These are phyloP conservation scores for Botrytis elliptica DNA, from an alignment of 2,329 filamentous ascomycete genomes.

Conservation along the genomic window DNA sequence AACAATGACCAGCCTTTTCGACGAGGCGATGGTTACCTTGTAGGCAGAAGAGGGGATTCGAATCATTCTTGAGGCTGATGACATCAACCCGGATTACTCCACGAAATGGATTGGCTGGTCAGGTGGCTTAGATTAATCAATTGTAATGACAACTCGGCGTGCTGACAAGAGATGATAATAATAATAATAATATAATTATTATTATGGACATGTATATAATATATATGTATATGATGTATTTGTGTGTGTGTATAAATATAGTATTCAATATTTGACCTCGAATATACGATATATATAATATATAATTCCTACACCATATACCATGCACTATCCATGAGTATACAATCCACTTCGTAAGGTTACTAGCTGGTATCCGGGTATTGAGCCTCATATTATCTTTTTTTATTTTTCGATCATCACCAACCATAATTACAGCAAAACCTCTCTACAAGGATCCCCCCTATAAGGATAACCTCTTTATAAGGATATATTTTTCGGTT, in stretches of 20 bases:
- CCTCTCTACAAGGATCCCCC: too few species aligned
- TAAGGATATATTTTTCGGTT: too few species aligned
- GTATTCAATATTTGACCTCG: not conserved
- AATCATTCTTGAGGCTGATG: not conserved
- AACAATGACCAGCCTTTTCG: not conserved
- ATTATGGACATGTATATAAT: too few species aligned
- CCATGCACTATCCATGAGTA: not conserved
- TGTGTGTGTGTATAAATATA: not conserved
- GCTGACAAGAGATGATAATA: not conserved
- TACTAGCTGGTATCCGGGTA: not conserved
- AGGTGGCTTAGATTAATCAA: not conserved
- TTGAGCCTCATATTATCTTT: not conserved
- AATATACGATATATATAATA: too few species aligned
- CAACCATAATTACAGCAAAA: too few species aligned
- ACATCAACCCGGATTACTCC: not conserved
- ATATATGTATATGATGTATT: too few species aligned
- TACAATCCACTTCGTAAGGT: too few species aligned
- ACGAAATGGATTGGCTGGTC: not conserved
- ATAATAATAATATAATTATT: not conserved
- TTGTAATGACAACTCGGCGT: not conserved
- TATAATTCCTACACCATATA: too few species aligned
- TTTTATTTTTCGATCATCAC: not conserved
- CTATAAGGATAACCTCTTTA: too few species aligned
- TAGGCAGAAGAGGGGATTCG: not conserved
- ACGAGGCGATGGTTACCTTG: not conserved